Evolutionary conservation across 441 rosid genomes (phyloP).

Genomic region (Pelargonium cotyledonis): DNA sequence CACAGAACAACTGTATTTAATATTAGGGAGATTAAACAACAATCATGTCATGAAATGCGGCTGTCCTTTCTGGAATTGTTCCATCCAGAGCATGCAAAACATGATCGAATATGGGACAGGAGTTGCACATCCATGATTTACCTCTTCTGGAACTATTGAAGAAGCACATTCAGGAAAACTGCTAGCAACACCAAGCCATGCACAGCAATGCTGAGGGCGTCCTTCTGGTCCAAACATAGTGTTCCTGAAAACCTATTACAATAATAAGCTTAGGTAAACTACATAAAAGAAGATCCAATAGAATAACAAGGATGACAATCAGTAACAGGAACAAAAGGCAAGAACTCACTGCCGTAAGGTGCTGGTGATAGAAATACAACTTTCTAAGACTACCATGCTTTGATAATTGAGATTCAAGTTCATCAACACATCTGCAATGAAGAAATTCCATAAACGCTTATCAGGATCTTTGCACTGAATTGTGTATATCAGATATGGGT

Average conservation of each 20-base stretch:
- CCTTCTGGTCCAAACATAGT: slow-evolving; percentile 99
- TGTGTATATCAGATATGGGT: not conserved
- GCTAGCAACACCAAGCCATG: slow-evolving; percentile 99
- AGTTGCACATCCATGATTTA: slow-evolving; percentile 24
- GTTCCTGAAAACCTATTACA: slow-evolving; percentile 83
- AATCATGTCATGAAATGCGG: slow-evolving; percentile 1
- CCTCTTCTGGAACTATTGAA: slow-evolving; percentile 95
- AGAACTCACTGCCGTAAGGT: slow-evolving; percentile 78
- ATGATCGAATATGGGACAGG: not conserved
- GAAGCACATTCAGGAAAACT: slow-evolving; percentile 99
- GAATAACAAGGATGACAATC: not conserved
- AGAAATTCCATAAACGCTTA: slow-evolving; percentile 14
- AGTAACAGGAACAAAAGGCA: slow-evolving; percentile 11
- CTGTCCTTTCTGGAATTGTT: not conserved
- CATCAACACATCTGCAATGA: slow-evolving; percentile 86
- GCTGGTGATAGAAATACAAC: slow-evolving; percentile 92
- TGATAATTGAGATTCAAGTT: slow-evolving; percentile 80
- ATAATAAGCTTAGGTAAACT: slow-evolving; percentile 20
- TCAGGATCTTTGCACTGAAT: slow-evolving; percentile 1
- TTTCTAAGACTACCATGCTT: slow-evolving; percentile 94
- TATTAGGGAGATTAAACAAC: slow-evolving; percentile 2
- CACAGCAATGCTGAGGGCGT: slow-evolving; percentile 99
- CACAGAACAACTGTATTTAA: not conserved
- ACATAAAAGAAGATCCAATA: slow-evolving; percentile 17
- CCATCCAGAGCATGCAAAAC: slow-evolving; percentile 12